Evolutionary conservation across 2,329 filamentous ascomycete species (phyloP).

Genomic region (Claviceps digitariae): DNA sequence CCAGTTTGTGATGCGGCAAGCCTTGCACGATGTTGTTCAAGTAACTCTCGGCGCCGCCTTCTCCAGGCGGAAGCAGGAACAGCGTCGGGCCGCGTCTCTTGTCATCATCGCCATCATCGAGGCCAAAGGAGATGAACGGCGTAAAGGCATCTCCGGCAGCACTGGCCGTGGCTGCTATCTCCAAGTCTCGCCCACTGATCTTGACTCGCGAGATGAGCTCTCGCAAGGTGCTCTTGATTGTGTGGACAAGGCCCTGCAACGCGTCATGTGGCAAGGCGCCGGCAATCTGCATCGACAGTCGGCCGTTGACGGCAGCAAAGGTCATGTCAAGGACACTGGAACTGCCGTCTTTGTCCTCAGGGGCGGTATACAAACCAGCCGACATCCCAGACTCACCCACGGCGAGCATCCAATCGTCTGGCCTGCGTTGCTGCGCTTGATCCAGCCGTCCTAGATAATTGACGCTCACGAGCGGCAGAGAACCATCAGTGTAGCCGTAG

Average conservation of each 20-base stretch:
- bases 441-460: not conserved
- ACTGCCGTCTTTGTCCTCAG: not conserved
- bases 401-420: not conserved
- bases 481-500: not conserved
- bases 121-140: not conserved
- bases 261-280: not conserved
- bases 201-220: not conserved
- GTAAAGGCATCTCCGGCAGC: not conserved
- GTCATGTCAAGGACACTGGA: not conserved
- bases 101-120: not conserved
- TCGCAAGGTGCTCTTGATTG: not conserved
- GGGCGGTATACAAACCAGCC: not conserved
- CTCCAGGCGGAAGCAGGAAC: not conserved
- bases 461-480: not conserved
- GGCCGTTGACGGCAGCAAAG: not conserved
- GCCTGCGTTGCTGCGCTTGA: not conserved
- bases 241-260: not conserved
- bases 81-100: not conserved
- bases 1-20: not conserved
- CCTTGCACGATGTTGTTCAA: not conserved
- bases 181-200: not conserved
- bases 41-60: conserved; percentile 2
- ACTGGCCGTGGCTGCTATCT: not conserved
- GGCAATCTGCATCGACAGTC: not conserved
- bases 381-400: not conserved